phyloP scores from a whole-genome alignment of 2,329 filamentous ascomycete species.

The Claviceps humidiphila region DNA sequence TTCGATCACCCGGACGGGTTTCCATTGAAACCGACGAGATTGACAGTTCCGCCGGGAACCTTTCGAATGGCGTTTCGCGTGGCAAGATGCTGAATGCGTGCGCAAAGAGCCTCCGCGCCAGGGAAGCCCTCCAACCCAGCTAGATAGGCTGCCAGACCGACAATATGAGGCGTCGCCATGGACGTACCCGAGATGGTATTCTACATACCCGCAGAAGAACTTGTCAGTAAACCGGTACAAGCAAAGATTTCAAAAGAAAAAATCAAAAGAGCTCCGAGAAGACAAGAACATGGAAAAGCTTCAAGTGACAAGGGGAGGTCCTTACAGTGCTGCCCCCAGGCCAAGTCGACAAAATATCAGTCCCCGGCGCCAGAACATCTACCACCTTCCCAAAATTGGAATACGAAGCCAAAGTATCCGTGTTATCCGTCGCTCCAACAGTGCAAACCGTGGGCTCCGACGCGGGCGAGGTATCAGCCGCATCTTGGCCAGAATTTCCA shows the following conservation, averaged over 20 bases:
- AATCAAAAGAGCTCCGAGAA: neutral
- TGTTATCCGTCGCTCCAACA: slow-evolving; percentile 33
- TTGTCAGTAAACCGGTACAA: no score
- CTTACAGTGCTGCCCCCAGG: slow-evolving; percentile 21
- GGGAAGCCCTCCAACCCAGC: slow-evolving; percentile 25
- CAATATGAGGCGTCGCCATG: slow-evolving; percentile 29
- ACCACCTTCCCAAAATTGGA: slow-evolving; percentile 38
- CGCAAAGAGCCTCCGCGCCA: slow-evolving; percentile 10
- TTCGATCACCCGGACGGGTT: slow-evolving; percentile 2
- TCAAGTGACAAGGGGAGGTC: neutral
- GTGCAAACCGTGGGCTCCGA: slow-evolving; percentile 36
- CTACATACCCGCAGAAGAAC: slow-evolving; percentile 3
- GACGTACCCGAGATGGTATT: slow-evolving; percentile 31
- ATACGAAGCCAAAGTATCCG: slow-evolving; percentile 29
- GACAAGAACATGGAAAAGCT: neutral
- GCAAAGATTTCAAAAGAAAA: no score
- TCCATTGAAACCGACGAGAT: slow-evolving; percentile 14
- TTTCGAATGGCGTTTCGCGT: slow-evolving; percentile 12
- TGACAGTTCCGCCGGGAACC: slow-evolving; percentile 11
- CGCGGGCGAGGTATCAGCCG: slow-evolving; percentile 31
- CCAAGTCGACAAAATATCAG: slow-evolving; percentile 33
- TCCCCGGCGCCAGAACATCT: slow-evolving; percentile 39
- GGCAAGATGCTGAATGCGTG: slow-evolving; percentile 1
- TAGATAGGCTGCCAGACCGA: slow-evolving; percentile 29
- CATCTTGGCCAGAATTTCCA: slow-evolving; percentile 35